Percentiles rank a stretch among this genome's conserved stretches.
These are phyloP conservation scores for Podaxis carcinomalis DNA, from an alignment of 768 basidiomycete genomes.

Conservation along the genomic window DNA sequence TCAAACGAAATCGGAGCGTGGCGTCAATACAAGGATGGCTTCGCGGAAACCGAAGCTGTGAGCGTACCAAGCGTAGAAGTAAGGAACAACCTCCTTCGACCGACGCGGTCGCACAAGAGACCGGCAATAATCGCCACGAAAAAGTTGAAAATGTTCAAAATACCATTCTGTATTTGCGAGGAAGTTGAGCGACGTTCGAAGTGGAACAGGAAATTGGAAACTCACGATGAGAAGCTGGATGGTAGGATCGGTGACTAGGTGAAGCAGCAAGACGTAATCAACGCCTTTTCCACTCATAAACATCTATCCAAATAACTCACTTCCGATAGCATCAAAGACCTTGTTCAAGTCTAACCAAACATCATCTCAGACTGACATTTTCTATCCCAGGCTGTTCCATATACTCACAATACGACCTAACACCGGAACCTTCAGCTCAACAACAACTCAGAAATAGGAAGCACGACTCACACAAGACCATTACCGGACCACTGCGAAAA, in stretches of 20 bases:
- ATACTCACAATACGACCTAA: constrained; percentile 42
- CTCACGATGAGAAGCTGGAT: constrained; percentile 39
- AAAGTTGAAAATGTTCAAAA: constrained; percentile 54
- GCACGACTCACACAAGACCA: constrained; percentile 35
- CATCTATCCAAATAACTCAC: constrained; percentile 15
- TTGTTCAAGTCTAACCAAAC: constrained; percentile 40
- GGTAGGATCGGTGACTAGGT: constrained; percentile 36
- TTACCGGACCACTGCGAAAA: constrained; percentile 60
- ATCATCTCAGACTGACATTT: neutral
- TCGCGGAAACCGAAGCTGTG: neutral
- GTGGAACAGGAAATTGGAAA: neutral
- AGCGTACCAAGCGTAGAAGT: constrained; percentile 35
- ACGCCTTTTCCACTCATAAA: neutral
- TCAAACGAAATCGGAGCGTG: constrained; percentile 10
- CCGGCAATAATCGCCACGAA: constrained; percentile 46
- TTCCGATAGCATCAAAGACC: constrained; percentile 49
- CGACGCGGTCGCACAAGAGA: constrained; percentile 43
- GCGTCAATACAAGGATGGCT: neutral
- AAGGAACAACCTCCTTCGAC: constrained; percentile 48
- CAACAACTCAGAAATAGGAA: constrained; percentile 16
- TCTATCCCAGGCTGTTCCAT: neutral
- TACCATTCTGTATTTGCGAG: constrained; percentile 38
- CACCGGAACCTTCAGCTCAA: neutral
- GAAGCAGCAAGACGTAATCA: neutral
- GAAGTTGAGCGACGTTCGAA: neutral